Base-by-base conservation (phyloP, 2,329 filamentous ascomycete species). In the Ophiocordyceps camponoti-leonardi region DNA sequence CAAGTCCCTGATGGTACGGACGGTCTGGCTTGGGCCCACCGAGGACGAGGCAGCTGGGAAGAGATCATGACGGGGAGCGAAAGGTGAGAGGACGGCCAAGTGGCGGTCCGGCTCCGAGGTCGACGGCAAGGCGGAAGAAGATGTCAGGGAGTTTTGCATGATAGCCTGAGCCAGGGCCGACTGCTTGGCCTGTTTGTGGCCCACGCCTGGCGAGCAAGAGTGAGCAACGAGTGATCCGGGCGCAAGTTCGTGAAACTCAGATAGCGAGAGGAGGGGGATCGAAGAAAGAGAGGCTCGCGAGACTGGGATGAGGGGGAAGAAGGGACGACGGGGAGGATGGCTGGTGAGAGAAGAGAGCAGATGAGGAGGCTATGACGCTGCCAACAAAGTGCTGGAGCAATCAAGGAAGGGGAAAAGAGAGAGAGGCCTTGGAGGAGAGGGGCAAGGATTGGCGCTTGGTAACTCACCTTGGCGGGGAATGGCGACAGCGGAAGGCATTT, bases 131-230 rank as follows among this genome's bases (percentile, higher is more conserved):
- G 58, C 57, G 41, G 58, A 53, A 40, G 58, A 53, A 13, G 58
- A 60, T 47, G 58, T 57, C 42, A 63, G 57, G 52, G 64, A 59
- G 53, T 59, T 65, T 60, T 63, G 64, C 66, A 68, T 68, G 59
- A 64, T 65, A 59, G 65, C 58, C 57, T 67, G 67, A 46, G 64
- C 63, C 48, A 67, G 56, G 46, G 57, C 57, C 44, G 64, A 66
- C 47, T 67, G 64, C 48, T 63, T 63, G 48, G 63, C 59, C 55
- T 65, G 61, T 56, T 54, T 57, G 45, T 53, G 57, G 48, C 56
- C 57, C 49, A 53, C 50, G 52, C 58, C 59, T 62, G 46, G 37
- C 47, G 47, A 45, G 26, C 10, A 28, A 26, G 45, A 23, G 39
- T 41, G 16, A 41, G 20, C 18, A 41, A 20, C 22, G n/a, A 16